Conservation (phyloP, 139 green algal species). For the Chlamydomonas urium region DNA sequence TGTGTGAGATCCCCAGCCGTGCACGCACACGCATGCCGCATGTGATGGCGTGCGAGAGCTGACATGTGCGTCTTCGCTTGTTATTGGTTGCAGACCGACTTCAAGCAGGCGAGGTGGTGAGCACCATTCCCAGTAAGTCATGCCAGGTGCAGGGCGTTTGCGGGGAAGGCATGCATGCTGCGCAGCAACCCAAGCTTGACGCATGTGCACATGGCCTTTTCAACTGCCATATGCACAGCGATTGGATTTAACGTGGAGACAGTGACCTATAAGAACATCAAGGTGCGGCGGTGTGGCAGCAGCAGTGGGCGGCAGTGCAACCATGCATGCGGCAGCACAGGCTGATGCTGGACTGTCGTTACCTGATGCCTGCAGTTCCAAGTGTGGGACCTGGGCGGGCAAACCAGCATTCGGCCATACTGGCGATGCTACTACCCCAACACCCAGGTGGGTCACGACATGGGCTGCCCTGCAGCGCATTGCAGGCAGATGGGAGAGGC, state of each 20-base stretch:
- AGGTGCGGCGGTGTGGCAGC: constrained; percentile 31
- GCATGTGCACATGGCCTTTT: not conserved
- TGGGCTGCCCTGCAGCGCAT: no score
- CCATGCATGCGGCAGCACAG: no score
- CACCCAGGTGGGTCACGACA: constrained; percentile 77
- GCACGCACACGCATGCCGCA: no score
- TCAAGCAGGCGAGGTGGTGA: constrained; percentile 97
- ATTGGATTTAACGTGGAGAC: constrained; percentile 99
- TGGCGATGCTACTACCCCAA: constrained; percentile 99
- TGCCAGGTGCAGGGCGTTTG: no score
- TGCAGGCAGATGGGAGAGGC: no score
- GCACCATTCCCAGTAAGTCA: constrained; percentile 94
- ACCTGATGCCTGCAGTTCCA: no score
- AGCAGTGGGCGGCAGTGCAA: no score
- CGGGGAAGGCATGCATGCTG: not conserved
- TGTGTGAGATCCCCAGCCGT: no score
- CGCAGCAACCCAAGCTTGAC: no score
- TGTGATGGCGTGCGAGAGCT: no score
- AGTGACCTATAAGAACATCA: constrained; percentile 99
- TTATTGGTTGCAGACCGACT: constrained; percentile 71
- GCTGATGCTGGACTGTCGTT: no score
- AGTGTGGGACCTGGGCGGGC: constrained; percentile 88
- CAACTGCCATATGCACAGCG: constrained; percentile 48
- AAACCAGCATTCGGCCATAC: constrained; percentile 95
- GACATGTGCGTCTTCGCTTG: no score